A percentile compares a stretch with the other conserved stretches of the same genome.
These are phyloP conservation scores for Gyromitra esculenta DNA, from an alignment of 2,329 filamentous ascomycete species.

Conservation along the genomic window DNA sequence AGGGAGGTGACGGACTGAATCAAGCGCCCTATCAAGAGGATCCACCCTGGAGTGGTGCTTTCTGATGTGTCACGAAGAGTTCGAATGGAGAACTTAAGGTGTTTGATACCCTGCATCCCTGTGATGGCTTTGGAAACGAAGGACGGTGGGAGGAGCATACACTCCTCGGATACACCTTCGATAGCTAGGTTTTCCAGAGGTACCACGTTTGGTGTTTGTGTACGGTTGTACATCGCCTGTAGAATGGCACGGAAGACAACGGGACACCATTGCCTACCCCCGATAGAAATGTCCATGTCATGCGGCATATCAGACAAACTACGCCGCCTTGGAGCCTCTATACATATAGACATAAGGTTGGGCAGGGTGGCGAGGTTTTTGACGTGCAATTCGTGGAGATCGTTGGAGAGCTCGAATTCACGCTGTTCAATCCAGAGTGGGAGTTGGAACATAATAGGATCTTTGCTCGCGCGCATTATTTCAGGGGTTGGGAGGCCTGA, in stretches of 20 bases:
- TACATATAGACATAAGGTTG: constrained; percentile 30
- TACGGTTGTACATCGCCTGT: constrained; percentile 35
- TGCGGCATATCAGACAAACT: constrained; percentile 11
- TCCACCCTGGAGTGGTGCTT: constrained; percentile 23
- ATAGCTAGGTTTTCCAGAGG: constrained; percentile 25
- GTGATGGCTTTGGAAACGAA: constrained; percentile 32
- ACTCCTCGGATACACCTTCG: constrained; percentile 38
- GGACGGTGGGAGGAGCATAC: constrained; percentile 34
- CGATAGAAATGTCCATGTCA: neutral
- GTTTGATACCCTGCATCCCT: constrained; percentile 19
- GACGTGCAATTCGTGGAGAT: constrained; percentile 29
- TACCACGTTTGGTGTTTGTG: neutral
- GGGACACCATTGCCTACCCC: constrained; percentile 26
- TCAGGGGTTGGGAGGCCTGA: neutral
- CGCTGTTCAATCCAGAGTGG: constrained; percentile 29
- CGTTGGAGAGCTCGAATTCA: constrained; percentile 40
- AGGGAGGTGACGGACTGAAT: constrained; percentile 39
- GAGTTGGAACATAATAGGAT: constrained; percentile 16
- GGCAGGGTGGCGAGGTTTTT: constrained; percentile 25
- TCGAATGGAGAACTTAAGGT: constrained; percentile 23
- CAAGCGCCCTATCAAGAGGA: constrained; percentile 35
- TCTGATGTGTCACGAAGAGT: neutral
- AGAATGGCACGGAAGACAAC: constrained; percentile 33
- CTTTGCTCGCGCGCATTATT: constrained; percentile 17
- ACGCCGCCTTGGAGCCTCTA: constrained; percentile 11